Base-by-base conservation (phyloP, 2,329 filamentous ascomycete genomes). In the Monilinia polystroma region DNA sequence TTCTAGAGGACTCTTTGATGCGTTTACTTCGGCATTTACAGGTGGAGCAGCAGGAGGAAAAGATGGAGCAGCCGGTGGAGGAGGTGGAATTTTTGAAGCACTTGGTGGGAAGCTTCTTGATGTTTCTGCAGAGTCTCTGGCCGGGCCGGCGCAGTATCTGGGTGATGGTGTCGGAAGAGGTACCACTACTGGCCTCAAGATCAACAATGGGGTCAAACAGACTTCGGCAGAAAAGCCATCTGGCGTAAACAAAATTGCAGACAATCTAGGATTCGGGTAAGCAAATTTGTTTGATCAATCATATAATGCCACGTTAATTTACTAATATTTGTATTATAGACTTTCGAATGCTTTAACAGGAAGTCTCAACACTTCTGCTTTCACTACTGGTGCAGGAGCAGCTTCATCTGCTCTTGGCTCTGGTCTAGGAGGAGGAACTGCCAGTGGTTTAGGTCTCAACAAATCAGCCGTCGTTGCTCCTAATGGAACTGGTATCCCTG, bases 81-180 rank as follows among this genome's bases (percentile, higher is more conserved):
- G 41, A 41, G 63, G 54, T 43, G 63, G 55, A 16, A 38, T 66
- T 8, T 26, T 66, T 0, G 26, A 26, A 10, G 29, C 43, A 16
- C 45, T 49, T n/a, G 54, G 29, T 14, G 63, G 20, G 6, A 56
- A 55, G 18, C 20, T 57, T n/a, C 43, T 64, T 32, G 53, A 35
- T 18, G 7, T 63, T 10, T 41, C 60, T n/a, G 54, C 54, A 16
- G 63, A 58, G 41, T 43, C 43, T 45, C 43, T 66, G 55, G 64
- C 55, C 14, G 18, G 45, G 8, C 47, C 64, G 4, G 64, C 64
- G 18, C 47, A 53, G 20, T 66, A 26, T 2, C 47, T 66, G 5
- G 64, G 64, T 4, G 64, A 66, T 53, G 64, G 64, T 32, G 64
- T 66, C 23, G 64, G 64, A 18, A 60, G 55, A 38, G 64, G 64